Conservation (phyloP, 192 early-diverging fungal genomes). For the Kickxella alabastrina region DNA sequence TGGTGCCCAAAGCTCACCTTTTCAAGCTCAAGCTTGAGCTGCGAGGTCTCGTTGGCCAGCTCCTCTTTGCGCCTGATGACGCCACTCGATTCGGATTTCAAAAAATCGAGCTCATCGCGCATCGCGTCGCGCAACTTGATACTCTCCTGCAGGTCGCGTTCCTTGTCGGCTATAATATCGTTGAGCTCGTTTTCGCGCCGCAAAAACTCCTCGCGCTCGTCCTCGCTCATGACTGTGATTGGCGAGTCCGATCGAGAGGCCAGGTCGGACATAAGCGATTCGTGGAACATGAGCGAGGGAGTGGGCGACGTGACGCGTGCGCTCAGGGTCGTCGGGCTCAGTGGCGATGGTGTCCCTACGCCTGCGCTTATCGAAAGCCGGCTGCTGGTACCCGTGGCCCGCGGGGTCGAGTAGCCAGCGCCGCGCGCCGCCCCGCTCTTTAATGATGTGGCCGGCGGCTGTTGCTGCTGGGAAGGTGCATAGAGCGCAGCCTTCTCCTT, state of each 20-base stretch:
- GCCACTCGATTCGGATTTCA: slow-evolving; percentile 61
- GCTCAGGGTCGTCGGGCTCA: slow-evolving; percentile 39
- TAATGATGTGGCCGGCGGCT: slow-evolving; percentile 20
- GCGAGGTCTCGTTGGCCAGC: slow-evolving; percentile 64
- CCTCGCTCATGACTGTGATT: slow-evolving; percentile 69
- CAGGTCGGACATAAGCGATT: slow-evolving; percentile 46
- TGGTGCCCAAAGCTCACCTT: slow-evolving; percentile 85
- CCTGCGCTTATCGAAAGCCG: slow-evolving; percentile 46
- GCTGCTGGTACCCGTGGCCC: slow-evolving; percentile 15
- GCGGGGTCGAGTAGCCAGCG: slow-evolving; percentile 28
- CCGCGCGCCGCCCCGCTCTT: slow-evolving; percentile 19
- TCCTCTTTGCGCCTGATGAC: slow-evolving; percentile 67
- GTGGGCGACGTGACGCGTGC: slow-evolving; percentile 41
- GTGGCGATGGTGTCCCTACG: slow-evolving; percentile 24
- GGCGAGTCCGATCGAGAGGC: slow-evolving; percentile 63
- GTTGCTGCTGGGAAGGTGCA: slow-evolving; percentile 1
- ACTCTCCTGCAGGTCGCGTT: slow-evolving; percentile 67
- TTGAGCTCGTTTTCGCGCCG: slow-evolving; percentile 93
- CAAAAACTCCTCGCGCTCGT: slow-evolving; percentile 94
- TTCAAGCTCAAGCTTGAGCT: slow-evolving; percentile 80
- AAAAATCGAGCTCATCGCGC: slow-evolving; percentile 68
- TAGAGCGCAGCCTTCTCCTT: slow-evolving; percentile 12
- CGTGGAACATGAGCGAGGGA: slow-evolving; percentile 37
- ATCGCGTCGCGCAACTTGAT: slow-evolving; percentile 58
- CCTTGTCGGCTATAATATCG: slow-evolving; percentile 90